phyloP scores from a whole-genome alignment of 179 eudicot genomes.

The Vitellaria paradoxa region DNA sequence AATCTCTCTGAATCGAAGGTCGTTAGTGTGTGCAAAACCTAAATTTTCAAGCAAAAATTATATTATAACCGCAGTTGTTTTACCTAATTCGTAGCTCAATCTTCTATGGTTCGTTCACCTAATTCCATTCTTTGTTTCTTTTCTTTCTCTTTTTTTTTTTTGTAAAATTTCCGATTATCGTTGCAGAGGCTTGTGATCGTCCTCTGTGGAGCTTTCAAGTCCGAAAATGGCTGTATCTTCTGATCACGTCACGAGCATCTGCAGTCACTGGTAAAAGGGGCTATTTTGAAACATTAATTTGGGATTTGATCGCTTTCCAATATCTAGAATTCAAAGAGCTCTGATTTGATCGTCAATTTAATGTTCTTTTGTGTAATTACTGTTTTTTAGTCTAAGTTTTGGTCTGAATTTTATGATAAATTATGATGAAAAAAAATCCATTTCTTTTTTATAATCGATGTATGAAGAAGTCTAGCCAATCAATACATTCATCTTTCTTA shows the following conservation, averaged over 20 bases:
- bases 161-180: background rate
- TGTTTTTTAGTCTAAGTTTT: background rate
- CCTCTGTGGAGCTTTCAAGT: conserved; percentile 6
- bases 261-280: conserved; percentile 41
- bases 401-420: too few species aligned
- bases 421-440: too few species aligned
- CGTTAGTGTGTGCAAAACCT: too few species aligned
- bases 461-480: background rate
- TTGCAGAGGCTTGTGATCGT: background rate
- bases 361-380: background rate
- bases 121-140: conserved; percentile 1
- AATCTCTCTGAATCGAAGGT: background rate
- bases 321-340: background rate
- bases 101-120: background rate
- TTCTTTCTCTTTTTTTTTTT: background rate
- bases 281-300: background rate
- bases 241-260: conserved; percentile 36
- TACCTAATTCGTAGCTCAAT: background rate
- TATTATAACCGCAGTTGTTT: background rate
- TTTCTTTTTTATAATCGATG: background rate
- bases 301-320: background rate
- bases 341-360: background rate
- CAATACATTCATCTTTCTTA: background rate
- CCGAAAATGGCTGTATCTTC: conserved; percentile 41
- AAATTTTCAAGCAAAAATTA: too few species aligned